Base-by-base conservation (phyloP, 805 yeast genomes). In the Myxozyma vanderwaltii region DNA sequence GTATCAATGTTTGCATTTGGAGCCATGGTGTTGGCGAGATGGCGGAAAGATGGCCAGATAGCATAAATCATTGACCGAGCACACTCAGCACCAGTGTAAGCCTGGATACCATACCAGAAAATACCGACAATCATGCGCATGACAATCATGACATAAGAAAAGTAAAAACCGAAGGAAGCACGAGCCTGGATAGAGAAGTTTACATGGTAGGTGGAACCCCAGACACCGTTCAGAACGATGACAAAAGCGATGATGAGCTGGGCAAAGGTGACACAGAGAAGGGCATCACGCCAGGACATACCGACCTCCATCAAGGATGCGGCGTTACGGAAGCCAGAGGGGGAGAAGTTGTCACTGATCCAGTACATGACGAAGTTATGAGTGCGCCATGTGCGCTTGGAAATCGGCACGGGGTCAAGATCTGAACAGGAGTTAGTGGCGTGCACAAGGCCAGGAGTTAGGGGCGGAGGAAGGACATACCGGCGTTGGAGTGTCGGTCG, bases 21-120 rank as follows among this genome's bases (percentile, higher is more conserved):
- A 7, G 68, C 56, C 35, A 65, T 36, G 26, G 50, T 83, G 71
- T 90, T 81, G 24, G 61, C 67, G 58, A 71, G 64, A 43, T 72
- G 59, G 15, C 64, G 66, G 49, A 72, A 71, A 23, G 66, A 66
- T 24, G 81, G 90, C 76, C 88, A 91, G 46, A 91, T 84, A 1
- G 95, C 77, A 63, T 82, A 77, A 59, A 91, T 76, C 91, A 90
- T 88, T 48, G 88, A 75, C 61, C 85, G 82, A 17, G 90, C 83
- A 75, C 95, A 87, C 63, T 89, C 82, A 27, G 91, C 94, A 55
- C 95, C 94, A 58, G 91, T 81, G 80, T 90, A 86, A 26, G 87
- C 80, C 71, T 91, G 96, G 33, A 89, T 94, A 29, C 94, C 84
- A 69, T 86, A 89, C 97, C 97, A 91, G 54, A 91, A 84, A 66